Base-by-base conservation (phyloP, 306 rosid genomes). In the Cicer judaicum region DNA sequence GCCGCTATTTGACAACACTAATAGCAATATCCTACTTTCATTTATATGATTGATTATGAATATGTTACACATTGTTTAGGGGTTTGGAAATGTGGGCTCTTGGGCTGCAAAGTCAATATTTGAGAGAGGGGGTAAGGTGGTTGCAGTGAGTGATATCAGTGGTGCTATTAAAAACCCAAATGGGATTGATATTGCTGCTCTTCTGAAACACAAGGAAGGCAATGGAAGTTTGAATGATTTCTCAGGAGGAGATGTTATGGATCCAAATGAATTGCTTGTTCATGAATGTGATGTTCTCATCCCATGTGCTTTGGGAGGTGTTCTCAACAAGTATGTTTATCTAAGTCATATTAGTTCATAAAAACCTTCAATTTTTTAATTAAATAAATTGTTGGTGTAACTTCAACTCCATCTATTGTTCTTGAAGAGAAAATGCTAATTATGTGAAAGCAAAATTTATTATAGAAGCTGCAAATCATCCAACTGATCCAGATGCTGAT, bases 261-360 rank as follows among this genome's bases (percentile, higher is more conserved):
- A 89, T 46, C 83, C 89, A 5, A 53, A 85, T 62, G 83, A 83
- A 60, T 71, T 85, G 78, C 89, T 89, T 77, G 73, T 83, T 60
- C 81, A 81, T 54, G 87, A 87, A 53, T 85, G 91, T 62, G 93
- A 89, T 76, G 89, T 85, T 81, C 89, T 87, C 76, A 74, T 89
- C 55, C 93, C 93, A 0, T 85, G 91, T 73, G 89, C 91, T 76
- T 79, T 89, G 40, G 86, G 93, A n/a, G 89, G 93, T 38, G 91
- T 85, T 70, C 83, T 87, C 2, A 83, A 80, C 78, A 89, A 74
- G 93, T 89, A 83, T 10, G 86, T 68, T 59, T 13, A 29, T 52
- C 62, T 15, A 7, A 73, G 14, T 24, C 41, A 50, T 7, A 64
- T 52, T 39, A 64, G 44, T 52, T 72, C 21, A 61, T 4, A 15